Evolutionary conservation across 2,329 filamentous ascomycete genomes (phyloP).

Genomic region (Fusarium sp.): DNA sequence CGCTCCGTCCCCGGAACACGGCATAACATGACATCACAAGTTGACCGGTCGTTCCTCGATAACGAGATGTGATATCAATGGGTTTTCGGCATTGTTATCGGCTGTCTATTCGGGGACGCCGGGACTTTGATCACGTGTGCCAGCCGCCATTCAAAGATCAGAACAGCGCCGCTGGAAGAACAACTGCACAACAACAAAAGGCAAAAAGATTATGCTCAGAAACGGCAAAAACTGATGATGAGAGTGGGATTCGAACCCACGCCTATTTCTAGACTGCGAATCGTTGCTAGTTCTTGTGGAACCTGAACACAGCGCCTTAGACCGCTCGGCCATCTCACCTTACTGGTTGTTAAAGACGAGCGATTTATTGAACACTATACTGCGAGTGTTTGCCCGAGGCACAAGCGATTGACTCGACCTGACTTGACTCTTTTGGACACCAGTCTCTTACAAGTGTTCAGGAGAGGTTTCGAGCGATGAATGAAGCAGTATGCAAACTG

Average conservation of each 20-base stretch:
- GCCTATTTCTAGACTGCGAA: conserved; percentile 15
- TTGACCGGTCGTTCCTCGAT: not conserved
- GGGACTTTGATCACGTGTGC: not conserved
- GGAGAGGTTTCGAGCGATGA: not conserved
- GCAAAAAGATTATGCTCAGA: not conserved
- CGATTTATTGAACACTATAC: not conserved
- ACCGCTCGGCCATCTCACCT: conserved; percentile 16
- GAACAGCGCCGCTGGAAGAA: not conserved
- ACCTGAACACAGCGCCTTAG: conserved; percentile 19
- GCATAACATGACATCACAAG: conserved; percentile 4
- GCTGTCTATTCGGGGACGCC: no score
- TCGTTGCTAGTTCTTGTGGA: conserved; percentile 7
- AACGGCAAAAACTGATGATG: not conserved
- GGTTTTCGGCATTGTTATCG: not conserved
- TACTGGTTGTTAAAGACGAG: not conserved
- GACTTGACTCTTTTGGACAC: not conserved
- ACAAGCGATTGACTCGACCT: not conserved
- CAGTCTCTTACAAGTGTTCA: not conserved
- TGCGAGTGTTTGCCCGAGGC: fast-evolving
- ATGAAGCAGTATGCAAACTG: not conserved
- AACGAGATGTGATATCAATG: not conserved
- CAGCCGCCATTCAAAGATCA: not conserved
- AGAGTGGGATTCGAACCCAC: conserved; percentile 15
- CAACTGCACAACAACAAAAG: not conserved
- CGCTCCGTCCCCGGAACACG: not conserved